A percentile compares a stretch with the other conserved stretches of the same genome.
phyloP scores from a whole-genome alignment of 371 early-diverging fungal genomes.

The Mortierella sp. region DNA sequence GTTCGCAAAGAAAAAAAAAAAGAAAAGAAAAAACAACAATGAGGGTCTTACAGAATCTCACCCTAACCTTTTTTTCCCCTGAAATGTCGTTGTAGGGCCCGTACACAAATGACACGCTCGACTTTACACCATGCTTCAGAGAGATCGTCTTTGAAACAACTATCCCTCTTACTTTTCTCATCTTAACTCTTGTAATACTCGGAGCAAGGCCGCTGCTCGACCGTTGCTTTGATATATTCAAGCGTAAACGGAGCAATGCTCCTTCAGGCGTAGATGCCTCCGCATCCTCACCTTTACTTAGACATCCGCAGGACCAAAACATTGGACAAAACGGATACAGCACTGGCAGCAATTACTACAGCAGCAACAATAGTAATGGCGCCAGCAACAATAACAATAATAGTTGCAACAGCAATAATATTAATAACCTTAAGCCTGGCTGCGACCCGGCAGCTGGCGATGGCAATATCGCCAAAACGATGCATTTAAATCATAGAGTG shows the following conservation, averaged over 20 bases:
- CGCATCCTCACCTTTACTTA: slow-evolving; percentile 14
- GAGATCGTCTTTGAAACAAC: slow-evolving; percentile 50
- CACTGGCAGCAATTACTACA: background rate
- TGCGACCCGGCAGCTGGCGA: background rate
- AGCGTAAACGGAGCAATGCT: background rate
- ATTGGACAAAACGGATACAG: slow-evolving; percentile 16
- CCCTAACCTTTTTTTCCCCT: background rate
- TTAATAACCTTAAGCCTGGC: background rate
- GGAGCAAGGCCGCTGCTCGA: slow-evolving; percentile 45
- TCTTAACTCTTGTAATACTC: slow-evolving; percentile 41
- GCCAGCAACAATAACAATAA: slow-evolving; percentile 7
- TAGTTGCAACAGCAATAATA: background rate
- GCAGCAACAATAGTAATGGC: background rate
- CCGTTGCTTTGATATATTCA: slow-evolving; percentile 16
- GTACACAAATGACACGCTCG: slow-evolving; percentile 41
- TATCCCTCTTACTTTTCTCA: slow-evolving; percentile 39
- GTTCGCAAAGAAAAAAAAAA: background rate
- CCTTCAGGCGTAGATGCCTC: background rate
- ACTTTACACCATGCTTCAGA: slow-evolving; percentile 55
- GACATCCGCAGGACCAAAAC: slow-evolving; percentile 19
- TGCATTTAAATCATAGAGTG: slow-evolving; percentile 3
- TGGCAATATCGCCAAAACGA: background rate
- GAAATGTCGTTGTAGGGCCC: slow-evolving; percentile 33
- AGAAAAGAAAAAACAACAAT: too few species aligned
- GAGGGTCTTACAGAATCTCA: background rate